A percentile compares a stretch with the other conserved stretches of the same genome.
Conservation (phyloP, 129 eudicot genomes). For the Erigeron canadensis region DNA sequence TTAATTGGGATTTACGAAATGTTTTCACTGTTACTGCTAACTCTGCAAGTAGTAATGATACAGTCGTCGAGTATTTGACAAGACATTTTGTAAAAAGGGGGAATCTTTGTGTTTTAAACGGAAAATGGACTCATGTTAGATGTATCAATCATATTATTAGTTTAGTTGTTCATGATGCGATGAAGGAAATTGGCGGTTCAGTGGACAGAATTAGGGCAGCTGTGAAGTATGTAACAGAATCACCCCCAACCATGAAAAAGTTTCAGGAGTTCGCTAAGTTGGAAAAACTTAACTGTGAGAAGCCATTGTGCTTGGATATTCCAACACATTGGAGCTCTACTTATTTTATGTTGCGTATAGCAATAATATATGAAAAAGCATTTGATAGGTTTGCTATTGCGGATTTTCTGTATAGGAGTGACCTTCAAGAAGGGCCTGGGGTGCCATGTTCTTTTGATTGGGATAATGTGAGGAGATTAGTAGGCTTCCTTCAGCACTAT, state of each 20-base stretch:
- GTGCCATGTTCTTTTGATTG: constrained; percentile 3
- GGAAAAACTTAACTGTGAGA: constrained; percentile 1
- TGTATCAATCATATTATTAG: not conserved
- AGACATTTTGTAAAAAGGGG: not conserved
- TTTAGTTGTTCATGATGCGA: constrained; percentile 19
- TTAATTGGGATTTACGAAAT: constrained; percentile 26
- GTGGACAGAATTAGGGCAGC: constrained; percentile 17
- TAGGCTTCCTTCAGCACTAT: constrained; percentile 11
- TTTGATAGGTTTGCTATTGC: constrained; percentile 22
- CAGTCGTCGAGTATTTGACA: constrained; percentile 9
- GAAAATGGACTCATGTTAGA: constrained; percentile 14
- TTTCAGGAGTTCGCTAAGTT: constrained; percentile 9
- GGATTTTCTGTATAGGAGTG: not conserved
- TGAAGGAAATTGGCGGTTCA: constrained; percentile 7
- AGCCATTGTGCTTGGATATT: constrained; percentile 16
- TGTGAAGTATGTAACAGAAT: constrained; percentile 23
- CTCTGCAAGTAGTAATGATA: constrained; percentile 26
- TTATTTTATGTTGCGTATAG: constrained; percentile 24
- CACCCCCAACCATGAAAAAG: constrained; percentile 15
- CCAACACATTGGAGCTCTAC: constrained; percentile 26
- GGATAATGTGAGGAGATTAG: constrained; percentile 6
- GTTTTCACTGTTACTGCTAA: constrained; percentile 31
- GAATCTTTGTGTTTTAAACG: constrained; percentile 17
- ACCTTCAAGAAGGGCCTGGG: not conserved
- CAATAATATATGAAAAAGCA: constrained; percentile 12